Base-by-base conservation (phyloP, 75 land plant species). In the Cupressus sempervirens region DNA sequence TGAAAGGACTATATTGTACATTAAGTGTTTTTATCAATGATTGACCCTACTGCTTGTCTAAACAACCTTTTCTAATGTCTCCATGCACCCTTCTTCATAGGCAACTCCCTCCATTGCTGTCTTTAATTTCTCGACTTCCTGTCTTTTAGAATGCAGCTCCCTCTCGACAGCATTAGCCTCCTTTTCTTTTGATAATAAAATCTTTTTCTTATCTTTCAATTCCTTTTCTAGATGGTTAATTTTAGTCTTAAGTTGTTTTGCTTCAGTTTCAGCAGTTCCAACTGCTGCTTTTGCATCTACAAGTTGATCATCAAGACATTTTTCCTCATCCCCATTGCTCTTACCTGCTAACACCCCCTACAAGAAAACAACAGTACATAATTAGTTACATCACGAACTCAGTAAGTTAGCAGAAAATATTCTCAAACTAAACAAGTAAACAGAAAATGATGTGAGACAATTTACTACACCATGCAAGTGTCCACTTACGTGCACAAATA, bases 341-440 rank as follows among this genome's bases (percentile, higher is more conserved):
- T 98, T 98, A 1, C 99, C 99, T 85, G 99, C 97, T 85, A 94
- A 84, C 0, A 98, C 99, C 82, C 96, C 97, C 99, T 96, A 82
- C 6, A 45, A 41, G 50, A 15, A 15, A 82, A 77, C 34, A 84
- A 76, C 20, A 18, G 18, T 38, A 26, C 29, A 53, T 29, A 53
- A 34, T 56, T 36, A 40, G 38, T 36, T 43, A 23, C 45, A 26
- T 32, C 32, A 18, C 36, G 54, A 73, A 40, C 46, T 68, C 32
- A 6, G 41, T 48, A 58, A 46, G 23, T 84, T 29, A 13, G 7
- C 26, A 30, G 86, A 32, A 84, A 41, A 67, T 82, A 50, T 50
- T 11, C 32, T 12, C 36, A 56, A 73, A 40, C 46, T 68, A 23
- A 2, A 41, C 38, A 58, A 46, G 23, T 84, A n/a, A 41, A 34